A percentile compares a stretch with the other conserved stretches of the same genome.
Conservation (phyloP, 169 alveolate species). For the Ichthyophthirius multifiliis region DNA sequence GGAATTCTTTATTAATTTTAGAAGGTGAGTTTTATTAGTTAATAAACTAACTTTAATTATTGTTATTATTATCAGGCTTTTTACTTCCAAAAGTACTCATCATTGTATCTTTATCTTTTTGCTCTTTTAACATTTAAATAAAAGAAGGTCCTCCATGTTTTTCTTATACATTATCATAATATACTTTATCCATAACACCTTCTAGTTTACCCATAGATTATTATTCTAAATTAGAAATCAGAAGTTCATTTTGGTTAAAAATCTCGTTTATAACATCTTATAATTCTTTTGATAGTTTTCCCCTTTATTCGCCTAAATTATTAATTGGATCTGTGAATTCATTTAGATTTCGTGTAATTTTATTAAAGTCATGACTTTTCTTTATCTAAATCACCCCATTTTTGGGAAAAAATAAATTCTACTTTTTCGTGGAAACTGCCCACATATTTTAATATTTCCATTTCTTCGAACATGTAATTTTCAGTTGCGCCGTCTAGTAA, state of each 20-base stretch:
- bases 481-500: slow-evolving; percentile 11
- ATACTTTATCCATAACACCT: neutral
- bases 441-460: neutral
- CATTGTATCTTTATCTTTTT: neutral
- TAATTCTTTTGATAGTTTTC: neutral
- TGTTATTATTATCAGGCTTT: too few species aligned
- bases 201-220: neutral
- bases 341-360: neutral
- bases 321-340: neutral
- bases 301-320: neutral
- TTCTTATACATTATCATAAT: neutral
- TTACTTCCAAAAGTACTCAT: too few species aligned
- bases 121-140: neutral
- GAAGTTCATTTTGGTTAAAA: neutral
- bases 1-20: slow-evolving; percentile 1
- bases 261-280: neutral
- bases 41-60: too few species aligned
- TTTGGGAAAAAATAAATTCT: neutral
- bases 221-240: neutral
- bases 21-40: too few species aligned
- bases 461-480: slow-evolving; percentile 13
- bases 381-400: neutral
- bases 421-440: neutral
- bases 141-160: neutral
- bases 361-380: neutral